phyloP scores from a whole-genome alignment of 148 eudicot genomes.

The Vaccinium vitisidaea region DNA sequence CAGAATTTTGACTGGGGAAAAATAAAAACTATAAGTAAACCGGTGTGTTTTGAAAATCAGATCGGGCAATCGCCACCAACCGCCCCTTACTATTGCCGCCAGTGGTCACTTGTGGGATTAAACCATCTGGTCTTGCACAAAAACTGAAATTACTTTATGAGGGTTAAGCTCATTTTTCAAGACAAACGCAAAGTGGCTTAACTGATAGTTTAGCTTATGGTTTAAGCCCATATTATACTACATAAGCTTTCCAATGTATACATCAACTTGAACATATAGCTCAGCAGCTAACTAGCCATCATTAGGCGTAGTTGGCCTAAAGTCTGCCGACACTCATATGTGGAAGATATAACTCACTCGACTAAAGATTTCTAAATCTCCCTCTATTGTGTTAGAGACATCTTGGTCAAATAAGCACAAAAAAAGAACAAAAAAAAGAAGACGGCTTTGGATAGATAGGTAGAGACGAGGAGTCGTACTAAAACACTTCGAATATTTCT shows the following conservation, averaged over 20 bases:
- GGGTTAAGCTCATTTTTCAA: not conserved
- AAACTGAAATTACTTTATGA: not conserved
- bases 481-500: not conserved
- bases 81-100: not conserved
- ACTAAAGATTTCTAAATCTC: not conserved
- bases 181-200: not conserved
- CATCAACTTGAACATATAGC: not conserved
- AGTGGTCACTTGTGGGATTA: not conserved
- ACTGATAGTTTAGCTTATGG: not conserved
- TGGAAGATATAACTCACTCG: not conserved
- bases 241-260: not conserved
- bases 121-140: not conserved
- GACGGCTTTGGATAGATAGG: not conserved
- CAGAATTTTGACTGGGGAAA: not conserved
- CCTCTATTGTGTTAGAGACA: not conserved
- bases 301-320: not conserved
- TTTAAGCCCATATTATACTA: not conserved
- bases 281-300: not conserved
- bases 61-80: not conserved
- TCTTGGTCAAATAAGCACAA: not conserved
- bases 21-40: not conserved
- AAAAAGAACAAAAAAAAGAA: not conserved
- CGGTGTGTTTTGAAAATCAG: not conserved
- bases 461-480: not conserved
- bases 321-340: not conserved